Evolutionary conservation across 202 grass and related monocot genomes (phyloP), one percentile per base, ranked within the genome.

Genomic region (Panicum virgatum): DNA sequence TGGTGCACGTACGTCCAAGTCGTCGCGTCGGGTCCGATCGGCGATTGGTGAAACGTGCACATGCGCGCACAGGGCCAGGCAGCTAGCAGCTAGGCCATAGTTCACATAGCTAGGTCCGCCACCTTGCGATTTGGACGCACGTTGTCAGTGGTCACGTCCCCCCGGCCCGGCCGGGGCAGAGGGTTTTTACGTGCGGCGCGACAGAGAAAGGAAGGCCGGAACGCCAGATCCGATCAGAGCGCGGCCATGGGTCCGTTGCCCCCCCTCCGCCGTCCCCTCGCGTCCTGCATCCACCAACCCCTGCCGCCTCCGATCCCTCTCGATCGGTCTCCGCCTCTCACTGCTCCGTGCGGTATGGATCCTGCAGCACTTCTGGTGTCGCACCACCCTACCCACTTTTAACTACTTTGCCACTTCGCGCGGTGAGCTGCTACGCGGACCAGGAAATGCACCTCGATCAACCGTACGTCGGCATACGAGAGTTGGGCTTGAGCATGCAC

Each of bases 351-450:
- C 11, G n/a, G n/a, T 8, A 34, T 36, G 14, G 66, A 48, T 27
- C 66, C n/a, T n/a, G 32, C 15, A 14, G 10, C 27, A 20, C 27
- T 36, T 12, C 27, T 5, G 42, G 8, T 12, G 18, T 4, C 50
- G 7, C 10, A 43, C 48, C 32, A 40, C 77, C 47, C 52, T 56
- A 65, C 86, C 71, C 34, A 7, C 38, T 81, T 81, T 61, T 81
- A 76, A 76, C 82, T 72, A 77, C 70, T 89, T 81, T 65, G 71
- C 45, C 86, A 75, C 76, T 80, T 60, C 3, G 57, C 23, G 8
- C n/a, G 11, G 59, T 48, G 64, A 65, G 36, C 7, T 23, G 48
- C 47, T 45, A 78, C 32, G 56, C 16, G 16, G 64, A 22, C 25
- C 20, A 13, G 60, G 29, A 44, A 75, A 79, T 16, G 38, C 75